Base-by-base conservation (phyloP, 2,329 filamentous ascomycete species). In the Cercospora sp. region DNA sequence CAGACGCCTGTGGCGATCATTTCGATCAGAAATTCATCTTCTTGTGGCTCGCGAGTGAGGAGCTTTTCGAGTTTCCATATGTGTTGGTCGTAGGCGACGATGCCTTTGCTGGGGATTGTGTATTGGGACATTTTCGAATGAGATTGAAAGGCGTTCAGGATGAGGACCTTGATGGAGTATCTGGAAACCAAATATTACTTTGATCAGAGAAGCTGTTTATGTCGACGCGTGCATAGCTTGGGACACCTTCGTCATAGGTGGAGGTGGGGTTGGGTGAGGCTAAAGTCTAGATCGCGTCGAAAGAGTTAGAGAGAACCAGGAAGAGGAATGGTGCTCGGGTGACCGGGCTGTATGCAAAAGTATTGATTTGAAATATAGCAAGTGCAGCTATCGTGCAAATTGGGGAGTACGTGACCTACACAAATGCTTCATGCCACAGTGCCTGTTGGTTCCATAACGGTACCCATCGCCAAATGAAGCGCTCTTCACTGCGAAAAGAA, bases 1-100 rank as follows among this genome's bases (percentile, higher is more conserved):
- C 85, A 87, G 58, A 87, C 81, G 0, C 85, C 85, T 0, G 82
- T 82, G 0, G 84, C 83, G 5, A 85, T 76, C 58, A 86, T 82
- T 34, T 84, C 81, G 5, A 87, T 80, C 0, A 86, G 77, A 0
- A 85, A 76, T 72, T 86, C 85, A 49, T 84, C 80, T 59, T 67
- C 60, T 10, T 40, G 43, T 4, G 72, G 72, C 18, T 71, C 71
- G 13, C 72, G 69, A 6, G 70, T 71, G n/a, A 74, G 62, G 49
- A 74, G 67, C 9, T 69, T 64, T 18, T 73, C 66, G 45, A 69
- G 49, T 40, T 66, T 70, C 72, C 72, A 74, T 21, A 69, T 70
- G 55, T 69, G 64, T 49, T 16, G 79, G 71, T 13, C 65, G 66
- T 51, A 77, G 72, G 60, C 76, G 69, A 45, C 78, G 70, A 63